Base-by-base conservation (phyloP, 345 rosid species). In the Populus deltoides region DNA sequence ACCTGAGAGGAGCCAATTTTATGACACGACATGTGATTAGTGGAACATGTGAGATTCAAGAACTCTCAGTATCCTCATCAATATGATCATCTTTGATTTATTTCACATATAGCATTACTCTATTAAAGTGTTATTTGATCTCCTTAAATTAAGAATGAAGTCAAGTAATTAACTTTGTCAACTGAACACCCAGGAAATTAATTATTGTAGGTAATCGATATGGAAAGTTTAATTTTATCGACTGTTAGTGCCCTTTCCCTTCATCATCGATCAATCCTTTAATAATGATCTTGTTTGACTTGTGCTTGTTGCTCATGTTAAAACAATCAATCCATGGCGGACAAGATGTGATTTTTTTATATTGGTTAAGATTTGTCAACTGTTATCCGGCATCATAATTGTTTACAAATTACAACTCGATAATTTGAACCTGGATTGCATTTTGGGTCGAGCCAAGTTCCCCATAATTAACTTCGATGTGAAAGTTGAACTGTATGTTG, bases 221-320 rank as follows among this genome's bases (percentile, higher is more conserved):
- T 53, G 59, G 59, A 20, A 20, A 20, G 59, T 53, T 20, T 59
- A 24, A 24, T 59, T 10, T 1, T 3, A 59, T 3, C 12, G 13
- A n/a, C 65, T 59, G 65, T 10, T 59, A 8, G 24, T 18, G 22
- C n/a, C 16, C 2, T 25, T 0, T 7, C 6, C 13, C 43, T 67
- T 20, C 8, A 22, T 9, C 68, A 20, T 70, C 12, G 16, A 24
- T 38, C 12, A n/a, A 24, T 38, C 16, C 53, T 45, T 43, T 11
- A 29, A 77, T 79, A 27, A 66, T 49, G 18, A 51, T 39, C 31
- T 20, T 18, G 68, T 78, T 78, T 78, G 81, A 72, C 77, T 66
- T 78, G 71, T 8, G 18, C 36, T 45, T n/a, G 29, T 4, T 38
- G 5, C 47, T 61, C 66, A 20, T 63, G 66, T 6, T 39, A 20